These are phyloP conservation scores for Fagopyrum tataricum DNA, from an alignment of 148 eudicot genomes.

Conservation along the genomic window DNA sequence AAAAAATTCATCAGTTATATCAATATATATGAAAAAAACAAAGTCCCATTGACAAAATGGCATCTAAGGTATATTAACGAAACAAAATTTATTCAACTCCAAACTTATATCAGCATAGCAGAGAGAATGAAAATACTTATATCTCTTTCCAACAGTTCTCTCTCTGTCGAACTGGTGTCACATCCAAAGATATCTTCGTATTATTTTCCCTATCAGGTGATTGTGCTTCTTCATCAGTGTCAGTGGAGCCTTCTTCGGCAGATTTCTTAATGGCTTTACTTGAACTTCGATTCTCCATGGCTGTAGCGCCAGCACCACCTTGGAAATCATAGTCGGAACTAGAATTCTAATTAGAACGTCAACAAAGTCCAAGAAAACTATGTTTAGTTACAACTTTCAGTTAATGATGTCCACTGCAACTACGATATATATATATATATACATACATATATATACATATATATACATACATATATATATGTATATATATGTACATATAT, in stretches of 20 bases:
- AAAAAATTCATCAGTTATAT: background rate
- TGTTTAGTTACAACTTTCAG: background rate
- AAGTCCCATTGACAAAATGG: background rate
- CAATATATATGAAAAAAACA: background rate
- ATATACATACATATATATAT: no score
- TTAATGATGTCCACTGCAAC: background rate
- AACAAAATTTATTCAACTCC: background rate
- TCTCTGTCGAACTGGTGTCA: slow-evolving; percentile 70
- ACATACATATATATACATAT: no score
- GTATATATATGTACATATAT: no score
- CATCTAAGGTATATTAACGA: background rate
- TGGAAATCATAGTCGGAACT: slow-evolving; percentile 52
- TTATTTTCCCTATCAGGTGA: slow-evolving; percentile 34
- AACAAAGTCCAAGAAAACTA: background rate
- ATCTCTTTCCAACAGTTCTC: slow-evolving; percentile 72
- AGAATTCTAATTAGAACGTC: slow-evolving; percentile 32
- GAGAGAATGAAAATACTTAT: slow-evolving; percentile 38
- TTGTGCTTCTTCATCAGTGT: slow-evolving; percentile 37
- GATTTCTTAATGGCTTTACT: slow-evolving; percentile 21
- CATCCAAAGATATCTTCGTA: slow-evolving; percentile 20
- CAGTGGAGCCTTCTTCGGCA: slow-evolving; percentile 33
- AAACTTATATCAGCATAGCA: slow-evolving; percentile 5
- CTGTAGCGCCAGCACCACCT: slow-evolving; percentile 75
- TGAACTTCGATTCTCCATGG: slow-evolving; percentile 24
- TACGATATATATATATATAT: background rate